Conservation (phyloP, 2,329 filamentous ascomycete genomes). For the Cytospora mali region DNA sequence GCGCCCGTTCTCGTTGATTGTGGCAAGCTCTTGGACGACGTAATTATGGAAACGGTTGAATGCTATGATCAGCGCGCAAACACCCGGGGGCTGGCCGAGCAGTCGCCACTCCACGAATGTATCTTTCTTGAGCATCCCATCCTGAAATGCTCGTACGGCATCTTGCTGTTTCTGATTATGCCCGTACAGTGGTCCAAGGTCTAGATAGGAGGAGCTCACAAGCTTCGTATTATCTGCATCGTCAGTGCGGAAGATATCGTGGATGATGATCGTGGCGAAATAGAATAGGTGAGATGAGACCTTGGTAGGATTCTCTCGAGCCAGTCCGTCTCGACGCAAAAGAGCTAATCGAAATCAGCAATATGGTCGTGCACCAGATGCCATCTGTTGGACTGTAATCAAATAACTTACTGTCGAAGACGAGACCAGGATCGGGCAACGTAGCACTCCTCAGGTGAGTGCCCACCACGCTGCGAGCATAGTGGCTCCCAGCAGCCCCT, state of each 20-base stretch:
- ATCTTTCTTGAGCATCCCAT: conserved; percentile 67
- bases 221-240: conserved; percentile 64
- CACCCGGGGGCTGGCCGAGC: conserved; percentile 68
- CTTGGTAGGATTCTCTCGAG: conserved; percentile 12
- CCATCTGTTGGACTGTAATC: conserved; percentile 47
- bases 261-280: conserved; percentile 65
- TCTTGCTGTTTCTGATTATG: conserved; percentile 63
- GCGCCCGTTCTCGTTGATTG: conserved; percentile 68
- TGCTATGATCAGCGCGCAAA: conserved; percentile 67
- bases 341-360: conserved; percentile 63
- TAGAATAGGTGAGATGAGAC: conserved; percentile 23
- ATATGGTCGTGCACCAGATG: conserved; percentile 61
- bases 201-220: conserved; percentile 73
- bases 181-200: conserved; percentile 73
- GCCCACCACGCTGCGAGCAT: conserved; percentile 60
- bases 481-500: conserved; percentile 67
- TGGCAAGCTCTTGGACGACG: conserved; percentile 52
- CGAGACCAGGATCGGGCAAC: conserved; percentile 60
- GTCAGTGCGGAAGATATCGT: conserved; percentile 65
- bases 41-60: conserved; percentile 74
- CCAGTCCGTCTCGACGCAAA: background rate
- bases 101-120: conserved; percentile 69
- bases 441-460: conserved; percentile 49
- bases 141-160: conserved; percentile 48
- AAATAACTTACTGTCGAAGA: conserved; percentile 69